Evolutionary conservation across 2,329 filamentous ascomycete genomes (phyloP).

Genomic region (Xylariaceae sp.): DNA sequence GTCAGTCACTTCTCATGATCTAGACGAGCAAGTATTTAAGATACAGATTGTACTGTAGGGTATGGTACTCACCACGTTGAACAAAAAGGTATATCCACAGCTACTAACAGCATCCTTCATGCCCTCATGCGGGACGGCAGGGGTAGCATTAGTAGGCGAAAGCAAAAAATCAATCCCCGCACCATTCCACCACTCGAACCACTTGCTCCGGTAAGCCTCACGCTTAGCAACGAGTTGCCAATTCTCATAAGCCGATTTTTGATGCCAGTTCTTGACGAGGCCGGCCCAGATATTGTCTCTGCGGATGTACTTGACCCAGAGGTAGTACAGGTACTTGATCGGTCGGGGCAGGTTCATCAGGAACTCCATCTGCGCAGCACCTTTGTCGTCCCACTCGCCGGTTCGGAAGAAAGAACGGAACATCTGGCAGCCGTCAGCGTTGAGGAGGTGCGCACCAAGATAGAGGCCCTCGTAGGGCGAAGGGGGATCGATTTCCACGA

Average conservation of each 20-base stretch:
- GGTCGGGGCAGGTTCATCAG: conserved; percentile 70
- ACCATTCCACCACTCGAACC: conserved; percentile 82
- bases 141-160: conserved; percentile 83
- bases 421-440: conserved; percentile 76
- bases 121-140: conserved; percentile 78
- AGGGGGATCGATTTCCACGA: conserved; percentile 61
- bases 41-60: too few species aligned
- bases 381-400: conserved; percentile 76
- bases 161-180: conserved; percentile 73
- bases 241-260: conserved; percentile 71
- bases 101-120: conserved; percentile 83
- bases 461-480: conserved; percentile 70
- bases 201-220: conserved; percentile 71
- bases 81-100: conserved; percentile 91
- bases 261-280: conserved; percentile 67
- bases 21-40: background rate
- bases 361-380: conserved; percentile 69
- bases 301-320: conserved; percentile 82
- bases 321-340: conserved; percentile 80
- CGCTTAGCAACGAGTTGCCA: conserved; percentile 77
- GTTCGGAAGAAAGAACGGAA: conserved; percentile 72
- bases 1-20: background rate
- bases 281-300: conserved; percentile 75
- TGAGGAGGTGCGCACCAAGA: conserved; percentile 75
- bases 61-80: conserved; percentile 70